Evolutionary conservation across 1,284 basidiomycete genomes (phyloP), one percentile per base, ranked within the genome.

Genomic region (Rugosomyces carneus): DNA sequence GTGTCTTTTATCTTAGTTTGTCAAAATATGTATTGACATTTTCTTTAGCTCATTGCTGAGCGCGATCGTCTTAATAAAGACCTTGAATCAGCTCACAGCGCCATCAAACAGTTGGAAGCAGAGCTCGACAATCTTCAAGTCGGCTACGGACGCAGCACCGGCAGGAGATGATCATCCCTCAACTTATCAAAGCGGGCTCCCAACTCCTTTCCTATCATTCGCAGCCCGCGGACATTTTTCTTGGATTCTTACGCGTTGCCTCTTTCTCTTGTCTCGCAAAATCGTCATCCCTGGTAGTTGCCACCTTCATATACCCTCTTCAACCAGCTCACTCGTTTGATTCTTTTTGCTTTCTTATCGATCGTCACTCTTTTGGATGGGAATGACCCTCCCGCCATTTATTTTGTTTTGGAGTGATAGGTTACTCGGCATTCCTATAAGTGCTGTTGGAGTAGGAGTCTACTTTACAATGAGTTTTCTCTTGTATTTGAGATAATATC

Each of bases 51-150:
- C 60, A 96, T 97, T 54, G 89, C 91, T 45, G 93, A 97, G 71
- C 83, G 93, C 61, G 93, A 97, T 68, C 81, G 93, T 44, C 83
- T 97, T 73, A 97, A 97, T 81, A 96, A 96, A 69, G 93, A 97
- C 64, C 75, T 93, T 60, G 93, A 97, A 72, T 69, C 81, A 64
- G 90, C 93, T 13, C 93, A 95, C 76, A 84, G 88, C 52, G 79
- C 88, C 18, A 94, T 95, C 78, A 95, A 95, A 70, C 74, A 83
- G 50, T 76, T 94, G 63, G 92, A 95, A 64, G 81, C 79, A 40
- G 92, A 94, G 66, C 76, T 94, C 53, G 92, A 94, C 70, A 88
- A 84, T 60, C 76, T 93, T 47, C 88, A 93, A 62, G 81, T 85
- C 51, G 91, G 91, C 45, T 93, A 93, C 59, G 81, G 84, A 42